Conservation (phyloP, 371 early-diverging fungal genomes). For the Gilbertella persicaria region DNA sequence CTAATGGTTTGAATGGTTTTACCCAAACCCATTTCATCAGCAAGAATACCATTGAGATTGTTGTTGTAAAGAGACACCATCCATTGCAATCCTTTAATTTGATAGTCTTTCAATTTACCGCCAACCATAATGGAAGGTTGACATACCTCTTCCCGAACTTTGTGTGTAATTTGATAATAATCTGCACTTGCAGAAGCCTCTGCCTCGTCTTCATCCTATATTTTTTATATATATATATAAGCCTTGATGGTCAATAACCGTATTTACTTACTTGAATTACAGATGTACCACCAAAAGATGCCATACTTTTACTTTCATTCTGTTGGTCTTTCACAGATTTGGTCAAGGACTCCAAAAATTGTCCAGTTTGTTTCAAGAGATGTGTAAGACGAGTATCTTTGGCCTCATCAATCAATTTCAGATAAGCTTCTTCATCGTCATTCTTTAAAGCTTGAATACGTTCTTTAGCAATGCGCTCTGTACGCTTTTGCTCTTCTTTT, state of each 20-base stretch:
- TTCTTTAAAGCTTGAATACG: slow-evolving; percentile 94
- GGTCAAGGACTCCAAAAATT: slow-evolving; percentile 82
- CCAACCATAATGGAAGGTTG: slow-evolving; percentile 88
- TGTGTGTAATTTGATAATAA: slow-evolving; percentile 89
- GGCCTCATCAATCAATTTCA: slow-evolving; percentile 90
- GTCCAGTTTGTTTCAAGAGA: slow-evolving; percentile 86
- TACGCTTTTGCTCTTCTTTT: slow-evolving; percentile 88
- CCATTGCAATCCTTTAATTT: slow-evolving; percentile 98
- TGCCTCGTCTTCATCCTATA: slow-evolving; percentile 42
- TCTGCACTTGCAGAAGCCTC: slow-evolving; percentile 63
- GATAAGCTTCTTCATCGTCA: slow-evolving; percentile 96
- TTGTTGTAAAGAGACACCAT: slow-evolving; percentile 98
- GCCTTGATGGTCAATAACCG: too few relatives aligned
- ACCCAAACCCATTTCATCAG: slow-evolving; percentile 99
- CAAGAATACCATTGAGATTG: slow-evolving; percentile 95
- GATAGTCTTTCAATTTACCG: slow-evolving; percentile 96
- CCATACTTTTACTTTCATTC: slow-evolving; percentile 52
- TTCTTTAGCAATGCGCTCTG: slow-evolving; percentile 83
- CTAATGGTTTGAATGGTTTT: slow-evolving; percentile 99
- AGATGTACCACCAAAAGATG: too few relatives aligned
- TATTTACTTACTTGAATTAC: too few relatives aligned
- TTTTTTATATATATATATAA: too few relatives aligned
- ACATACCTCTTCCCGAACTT: slow-evolving; percentile 74
- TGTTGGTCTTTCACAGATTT: slow-evolving; percentile 75
- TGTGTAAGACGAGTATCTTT: slow-evolving; percentile 95